Conservation (phyloP, 2,329 filamentous ascomycete species). For the Trichoderma asperellum region DNA sequence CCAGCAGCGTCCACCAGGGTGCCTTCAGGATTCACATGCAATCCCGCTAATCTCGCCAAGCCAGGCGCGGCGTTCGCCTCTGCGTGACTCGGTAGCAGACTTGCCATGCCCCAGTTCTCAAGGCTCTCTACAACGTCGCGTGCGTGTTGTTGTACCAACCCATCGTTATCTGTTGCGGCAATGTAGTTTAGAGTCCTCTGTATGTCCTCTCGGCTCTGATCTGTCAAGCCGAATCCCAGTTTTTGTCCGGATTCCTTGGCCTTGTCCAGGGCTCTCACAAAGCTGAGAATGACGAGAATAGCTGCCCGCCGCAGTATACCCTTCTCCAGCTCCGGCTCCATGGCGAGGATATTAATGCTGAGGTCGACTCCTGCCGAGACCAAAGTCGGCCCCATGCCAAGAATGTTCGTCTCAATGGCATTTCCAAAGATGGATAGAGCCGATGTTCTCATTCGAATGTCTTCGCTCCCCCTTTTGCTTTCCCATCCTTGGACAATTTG, state of each 20-base stretch:
- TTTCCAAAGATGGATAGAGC: conserved; percentile 67
- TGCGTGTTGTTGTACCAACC: conserved; percentile 69
- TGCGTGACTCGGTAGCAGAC: conserved; percentile 47
- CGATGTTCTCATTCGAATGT: conserved; percentile 70
- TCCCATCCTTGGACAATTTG: conserved; percentile 71
- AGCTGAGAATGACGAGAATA: conserved; percentile 63
- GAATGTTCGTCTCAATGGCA: conserved; percentile 63
- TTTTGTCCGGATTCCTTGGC: conserved; percentile 52
- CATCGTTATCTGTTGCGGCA: conserved; percentile 68
- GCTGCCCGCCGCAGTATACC: conserved; percentile 70
- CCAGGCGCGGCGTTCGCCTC: conserved; percentile 32
- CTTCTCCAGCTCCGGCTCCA: conserved; percentile 63
- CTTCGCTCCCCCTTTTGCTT: conserved; percentile 66
- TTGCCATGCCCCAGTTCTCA: conserved; percentile 62
- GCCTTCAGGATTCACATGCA: conserved; percentile 43
- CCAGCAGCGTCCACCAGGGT: conserved; percentile 34
- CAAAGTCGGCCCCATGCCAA: conserved; percentile 56
- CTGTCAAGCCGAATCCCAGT: conserved; percentile 58
- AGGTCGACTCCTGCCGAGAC: conserved; percentile 64
- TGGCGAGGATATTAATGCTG: conserved; percentile 62
- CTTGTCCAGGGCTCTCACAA: conserved; percentile 63
- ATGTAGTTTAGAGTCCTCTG: conserved; percentile 65
- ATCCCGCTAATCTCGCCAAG: conserved; percentile 44
- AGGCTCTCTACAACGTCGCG: conserved; percentile 68
- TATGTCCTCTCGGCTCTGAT: conserved; percentile 64